These are phyloP conservation scores for Suillus lakei DNA, from an alignment of 768 basidiomycete genomes.

Conservation along the genomic window DNA sequence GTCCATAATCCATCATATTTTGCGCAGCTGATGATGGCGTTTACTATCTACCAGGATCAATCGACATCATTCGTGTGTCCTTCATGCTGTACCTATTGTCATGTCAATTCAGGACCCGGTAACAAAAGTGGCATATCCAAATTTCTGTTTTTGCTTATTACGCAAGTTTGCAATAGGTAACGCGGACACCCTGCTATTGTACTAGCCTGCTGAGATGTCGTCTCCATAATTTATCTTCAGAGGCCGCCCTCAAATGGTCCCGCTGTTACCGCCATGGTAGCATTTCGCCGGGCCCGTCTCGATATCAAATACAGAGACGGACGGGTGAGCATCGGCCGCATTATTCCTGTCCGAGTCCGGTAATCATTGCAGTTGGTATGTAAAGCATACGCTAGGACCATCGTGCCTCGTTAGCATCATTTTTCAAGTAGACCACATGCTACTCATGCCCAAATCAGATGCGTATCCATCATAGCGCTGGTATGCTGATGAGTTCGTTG, in stretches of 20 bases:
- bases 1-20: background rate
- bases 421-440: background rate
- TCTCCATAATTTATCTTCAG: background rate
- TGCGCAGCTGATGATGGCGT: background rate
- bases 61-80: background rate
- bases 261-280: background rate
- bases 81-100: background rate
- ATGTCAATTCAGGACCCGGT: constrained; percentile 1
- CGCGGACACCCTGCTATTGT: background rate
- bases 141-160: background rate
- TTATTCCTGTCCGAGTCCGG: background rate
- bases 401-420: background rate
- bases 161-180: background rate
- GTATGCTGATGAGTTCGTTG: background rate
- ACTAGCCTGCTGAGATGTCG: background rate
- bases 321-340: background rate
- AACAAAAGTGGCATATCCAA: background rate
- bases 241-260: background rate
- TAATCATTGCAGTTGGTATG: background rate
- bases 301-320: background rate
- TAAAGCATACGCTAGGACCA: background rate
- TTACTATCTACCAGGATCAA: background rate
- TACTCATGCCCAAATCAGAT: background rate
- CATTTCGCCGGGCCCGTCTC: background rate
- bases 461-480: background rate